Percentiles rank a stretch among this genome's conserved stretches.
Conservation (phyloP, 208 protist species). For the Trypanosoma platydactyli region DNA sequence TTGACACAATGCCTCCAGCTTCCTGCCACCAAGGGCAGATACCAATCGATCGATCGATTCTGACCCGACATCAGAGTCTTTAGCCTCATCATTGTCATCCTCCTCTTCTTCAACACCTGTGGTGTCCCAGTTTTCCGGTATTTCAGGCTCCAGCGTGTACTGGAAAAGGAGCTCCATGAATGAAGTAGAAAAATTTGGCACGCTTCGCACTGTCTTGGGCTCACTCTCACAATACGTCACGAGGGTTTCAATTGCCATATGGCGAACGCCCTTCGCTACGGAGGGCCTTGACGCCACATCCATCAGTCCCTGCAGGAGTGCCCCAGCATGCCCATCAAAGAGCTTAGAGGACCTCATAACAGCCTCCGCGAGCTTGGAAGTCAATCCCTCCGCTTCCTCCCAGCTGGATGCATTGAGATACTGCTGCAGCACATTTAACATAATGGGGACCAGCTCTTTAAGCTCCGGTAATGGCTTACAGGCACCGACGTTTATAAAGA, state of each 20-base stretch:
- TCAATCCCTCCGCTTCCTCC: conserved; percentile 55
- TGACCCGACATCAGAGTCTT: conserved; percentile 63
- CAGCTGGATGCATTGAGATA: conserved; percentile 66
- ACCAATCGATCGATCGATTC: conserved; percentile 77
- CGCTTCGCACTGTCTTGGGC: conserved; percentile 77
- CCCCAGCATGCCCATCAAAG: conserved; percentile 52
- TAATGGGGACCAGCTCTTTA: conserved; percentile 50
- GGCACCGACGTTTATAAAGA: conserved; percentile 51
- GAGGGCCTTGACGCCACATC: conserved; percentile 59
- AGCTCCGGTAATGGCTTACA: conserved; percentile 43
- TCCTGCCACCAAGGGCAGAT: conserved; percentile 70
- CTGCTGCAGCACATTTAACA: conserved; percentile 65
- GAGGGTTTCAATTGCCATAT: conserved; percentile 82
- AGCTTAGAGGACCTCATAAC: conserved; percentile 46
- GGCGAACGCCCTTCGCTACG: conserved; percentile 51
- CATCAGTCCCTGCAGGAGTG: conserved; percentile 71
- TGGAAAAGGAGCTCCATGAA: conserved; percentile 88
- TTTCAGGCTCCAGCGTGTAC: conserved; percentile 71
- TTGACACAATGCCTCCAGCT: conserved; percentile 68
- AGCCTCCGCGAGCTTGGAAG: conserved; percentile 56
- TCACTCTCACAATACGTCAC: conserved; percentile 79
- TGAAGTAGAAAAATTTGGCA: conserved; percentile 71
- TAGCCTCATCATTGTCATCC: conserved; percentile 61
- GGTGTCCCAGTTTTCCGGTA: conserved; percentile 68
- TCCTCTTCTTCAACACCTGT: conserved; percentile 55